Evolutionary conservation across 495 filamentous ascomycete species (phyloP).

Genomic region (Hyaloscypha hepaticicola): DNA sequence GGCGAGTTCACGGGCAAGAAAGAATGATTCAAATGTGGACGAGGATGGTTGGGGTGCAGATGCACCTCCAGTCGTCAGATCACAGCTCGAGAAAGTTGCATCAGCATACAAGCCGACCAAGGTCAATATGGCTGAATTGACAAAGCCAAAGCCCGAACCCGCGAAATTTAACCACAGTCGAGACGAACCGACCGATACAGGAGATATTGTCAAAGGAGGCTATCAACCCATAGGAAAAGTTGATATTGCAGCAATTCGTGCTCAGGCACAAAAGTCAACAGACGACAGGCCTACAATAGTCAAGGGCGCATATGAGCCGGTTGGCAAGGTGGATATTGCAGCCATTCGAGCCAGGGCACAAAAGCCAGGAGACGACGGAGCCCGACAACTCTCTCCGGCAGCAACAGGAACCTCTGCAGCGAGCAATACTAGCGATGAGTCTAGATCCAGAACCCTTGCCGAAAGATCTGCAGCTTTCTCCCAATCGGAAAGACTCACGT

Average conservation of each 20-base stretch:
- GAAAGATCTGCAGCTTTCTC: slow-evolving; percentile 66
- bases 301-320: slow-evolving; percentile 88
- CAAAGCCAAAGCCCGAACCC: slow-evolving; percentile 63
- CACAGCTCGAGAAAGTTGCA: slow-evolving; percentile 87
- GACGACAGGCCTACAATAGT: slow-evolving; percentile 80
- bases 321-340: slow-evolving; percentile 93
- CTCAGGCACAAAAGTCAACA: slow-evolving; percentile 66
- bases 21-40: slow-evolving; percentile 48
- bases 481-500: slow-evolving; percentile 74
- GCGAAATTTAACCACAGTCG: slow-evolving; percentile 48
- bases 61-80: slow-evolving; percentile 83
- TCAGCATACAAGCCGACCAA: slow-evolving; percentile 92
- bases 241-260: slow-evolving; percentile 85
- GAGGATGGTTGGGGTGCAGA: slow-evolving; percentile 94
- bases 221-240: slow-evolving; percentile 97
- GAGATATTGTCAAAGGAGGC: slow-evolving; percentile 77
- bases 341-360: slow-evolving; percentile 83
- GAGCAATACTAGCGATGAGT: slow-evolving; percentile 42
- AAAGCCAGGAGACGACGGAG: slow-evolving; percentile 49
- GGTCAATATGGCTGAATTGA: slow-evolving; percentile 80
- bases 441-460: slow-evolving; percentile 59
- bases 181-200: slow-evolving; percentile 36
- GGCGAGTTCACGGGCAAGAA: slow-evolving; percentile 49
- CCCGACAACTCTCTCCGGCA: slow-evolving; percentile 39
- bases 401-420: slow-evolving; percentile 37